Percentiles rank a stretch among this genome's conserved stretches.
Conservation (phyloP, 768 basidiomycete genomes). For the Hypholoma fasciculare region DNA sequence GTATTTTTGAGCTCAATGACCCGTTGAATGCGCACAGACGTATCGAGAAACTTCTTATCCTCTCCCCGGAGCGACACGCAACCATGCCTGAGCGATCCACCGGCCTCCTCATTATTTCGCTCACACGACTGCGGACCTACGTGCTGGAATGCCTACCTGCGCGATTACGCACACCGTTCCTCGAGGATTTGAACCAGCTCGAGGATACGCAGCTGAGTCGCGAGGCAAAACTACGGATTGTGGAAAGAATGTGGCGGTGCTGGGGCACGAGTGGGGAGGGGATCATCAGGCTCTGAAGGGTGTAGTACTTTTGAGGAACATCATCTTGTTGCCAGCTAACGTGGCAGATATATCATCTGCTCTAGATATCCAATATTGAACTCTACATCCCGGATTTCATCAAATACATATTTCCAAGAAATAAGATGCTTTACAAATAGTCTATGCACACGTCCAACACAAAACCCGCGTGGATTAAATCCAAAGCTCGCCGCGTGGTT, state of each 20-base stretch:
- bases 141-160: constrained; percentile 32
- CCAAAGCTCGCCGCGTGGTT: too few species aligned
- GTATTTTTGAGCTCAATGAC: not conserved
- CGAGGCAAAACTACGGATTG: constrained; percentile 72
- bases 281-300: constrained; percentile 28
- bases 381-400: too few species aligned
- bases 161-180: constrained; percentile 64
- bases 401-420: too few species aligned
- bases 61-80: constrained; percentile 21
- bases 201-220: constrained; percentile 72
- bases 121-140: constrained; percentile 17
- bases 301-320: too few species aligned
- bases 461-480: too few species aligned
- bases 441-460: too few species aligned
- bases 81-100: constrained; percentile 57
- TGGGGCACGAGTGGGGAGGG: constrained; percentile 67
- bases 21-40: constrained; percentile 35
- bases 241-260: constrained; percentile 87
- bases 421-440: too few species aligned
- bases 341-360: too few species aligned
- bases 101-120: constrained; percentile 36
- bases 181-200: constrained; percentile 82
- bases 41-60: constrained; percentile 66
- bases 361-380: too few species aligned
- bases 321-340: too few species aligned